Base-by-base conservation (phyloP, 257 asterid species). In the Przewalskia tangutica region DNA sequence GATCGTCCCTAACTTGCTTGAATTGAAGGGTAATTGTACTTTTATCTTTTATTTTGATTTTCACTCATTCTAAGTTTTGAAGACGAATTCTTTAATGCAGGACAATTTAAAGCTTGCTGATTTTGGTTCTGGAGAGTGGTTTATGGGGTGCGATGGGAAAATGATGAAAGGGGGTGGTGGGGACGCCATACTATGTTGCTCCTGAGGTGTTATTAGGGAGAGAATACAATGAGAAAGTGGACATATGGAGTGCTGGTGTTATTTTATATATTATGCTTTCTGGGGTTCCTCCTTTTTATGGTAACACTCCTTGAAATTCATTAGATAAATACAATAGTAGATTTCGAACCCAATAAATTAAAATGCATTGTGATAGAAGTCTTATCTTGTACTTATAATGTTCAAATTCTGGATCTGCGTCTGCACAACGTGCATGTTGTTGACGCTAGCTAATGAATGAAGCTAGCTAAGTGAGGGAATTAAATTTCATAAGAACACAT, bases 151-250 rank as follows among this genome's bases (percentile, higher is more conserved):
- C 38, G 93, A 83, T 81, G 44, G 12, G 13, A 20, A 81, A 51
- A 63, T 58, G 63, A 92, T 93, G 97, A 86, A 65, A 12, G n/a
- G 97, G 97, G 14, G 85, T 95, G 10, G 97, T 95, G 12, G 99
- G 99, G 51, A 94, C 98, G 83, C 98, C 99, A 38, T 95, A 93
- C 50, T 95, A 95, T 54, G 92, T 95, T 60, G 98, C 98, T 80
- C 98, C 97, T 17, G 98, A 95, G 88, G 97, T 95, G n/a, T 82
- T 95, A 81, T 85, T 82, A 87, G 97, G 97, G 83, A 85, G 87
- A 27, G 91, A 84, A 1, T 95, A 95, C 66, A 81, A 86, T 77
- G 98, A 93, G 94, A 93, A 93, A 82, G 97, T 95, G 7, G 98
- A 95, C 60, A 90, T 92, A 14, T 93, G 98, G 98, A 95, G 98